Evolutionary conservation across 106 monocot genomes (phyloP).

Genomic region (Dactylorhiza incarnata): DNA sequence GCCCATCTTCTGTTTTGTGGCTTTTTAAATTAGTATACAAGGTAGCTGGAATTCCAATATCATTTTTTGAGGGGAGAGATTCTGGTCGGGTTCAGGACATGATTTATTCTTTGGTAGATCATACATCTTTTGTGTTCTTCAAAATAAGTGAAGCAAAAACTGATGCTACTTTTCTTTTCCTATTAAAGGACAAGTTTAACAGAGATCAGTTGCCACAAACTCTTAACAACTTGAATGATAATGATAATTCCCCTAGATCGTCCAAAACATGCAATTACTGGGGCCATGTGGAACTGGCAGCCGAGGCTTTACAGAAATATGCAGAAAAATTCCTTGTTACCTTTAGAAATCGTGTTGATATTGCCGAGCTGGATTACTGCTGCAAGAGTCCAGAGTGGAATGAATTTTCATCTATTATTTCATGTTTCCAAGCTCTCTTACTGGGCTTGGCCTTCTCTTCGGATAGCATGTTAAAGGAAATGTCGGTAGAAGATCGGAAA

Average conservation of each 20-base stretch:
- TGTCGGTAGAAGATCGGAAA: constrained; percentile 2
- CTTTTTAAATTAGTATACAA: constrained; percentile 48
- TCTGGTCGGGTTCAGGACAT: constrained; percentile 21
- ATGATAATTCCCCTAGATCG: background rate
- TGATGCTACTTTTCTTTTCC: constrained; percentile 6
- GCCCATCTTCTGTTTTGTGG: constrained; percentile 47
- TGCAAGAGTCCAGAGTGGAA: constrained; percentile 21
- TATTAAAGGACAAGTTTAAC: constrained; percentile 5
- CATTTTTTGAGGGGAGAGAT: constrained; percentile 14
- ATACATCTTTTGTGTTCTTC: constrained; percentile 57
- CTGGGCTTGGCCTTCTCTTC: constrained; percentile 50
- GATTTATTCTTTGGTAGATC: constrained; percentile 51
- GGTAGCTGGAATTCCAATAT: constrained; percentile 28
- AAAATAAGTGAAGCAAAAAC: constrained; percentile 28
- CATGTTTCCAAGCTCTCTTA: constrained; percentile 74
- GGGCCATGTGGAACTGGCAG: constrained; percentile 31
- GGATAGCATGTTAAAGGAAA: constrained; percentile 18
- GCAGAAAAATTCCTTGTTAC: constrained; percentile 15
- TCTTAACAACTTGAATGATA: background rate
- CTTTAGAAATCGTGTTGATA: constrained; percentile 8
- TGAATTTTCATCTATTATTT: constrained; percentile 35
- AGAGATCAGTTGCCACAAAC: background rate
- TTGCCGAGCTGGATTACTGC: constrained; percentile 18
- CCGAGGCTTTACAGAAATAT: constrained; percentile 30
- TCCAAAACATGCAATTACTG: constrained; percentile 14